Base-by-base conservation (phyloP, 2,329 filamentous ascomycete genomes). In the Penicillium vulpinum region DNA sequence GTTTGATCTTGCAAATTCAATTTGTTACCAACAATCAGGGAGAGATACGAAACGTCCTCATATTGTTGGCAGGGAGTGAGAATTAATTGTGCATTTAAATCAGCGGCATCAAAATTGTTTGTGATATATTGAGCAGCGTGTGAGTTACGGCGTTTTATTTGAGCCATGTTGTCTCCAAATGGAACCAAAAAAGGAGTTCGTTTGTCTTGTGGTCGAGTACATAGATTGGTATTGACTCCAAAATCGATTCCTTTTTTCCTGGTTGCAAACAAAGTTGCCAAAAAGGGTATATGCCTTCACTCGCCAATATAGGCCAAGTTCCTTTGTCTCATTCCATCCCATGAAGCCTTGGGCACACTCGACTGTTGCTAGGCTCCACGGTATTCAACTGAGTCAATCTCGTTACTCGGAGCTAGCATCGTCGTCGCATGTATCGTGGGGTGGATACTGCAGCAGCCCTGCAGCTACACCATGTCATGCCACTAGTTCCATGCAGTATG, bases 111-210 rank as follows among this genome's bases (percentile, higher is more conserved):
- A 60, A n/a, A 43, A 62, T 61, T 61, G 57, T 54, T 58, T 56
- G 48, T 50, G 41, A 46, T 58, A 38, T 39, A 35, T 62, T 59
- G 43, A 60, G 31, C 43, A 68, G 65, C 62, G 61, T 60, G 60
- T 59, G 65, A 62, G 67, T 67, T 67, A 61, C 40, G 67, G 67
- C 62, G 63, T 70, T 66, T 61, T n/a, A 60, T 49, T 36, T 43
- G 54, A 41, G 58, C 49, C 52, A 39, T 56, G 26, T 54, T 56
- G 59, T 52, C 59, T 54, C 36, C 46, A 47, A 56, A 49, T 46
- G 36, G 51, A 53, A 24, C 44, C 31, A 38, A 7, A 47, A 31
- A 56, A 41, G 44, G 21, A 41, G 29, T 40, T 54, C 51, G 49
- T 44, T 39, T 53, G 39, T 44, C 31, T 46, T 41, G 43, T n/a